Evolutionary conservation across 768 basidiomycete genomes (phyloP).

Genomic region (Dendrothele bispora): DNA sequence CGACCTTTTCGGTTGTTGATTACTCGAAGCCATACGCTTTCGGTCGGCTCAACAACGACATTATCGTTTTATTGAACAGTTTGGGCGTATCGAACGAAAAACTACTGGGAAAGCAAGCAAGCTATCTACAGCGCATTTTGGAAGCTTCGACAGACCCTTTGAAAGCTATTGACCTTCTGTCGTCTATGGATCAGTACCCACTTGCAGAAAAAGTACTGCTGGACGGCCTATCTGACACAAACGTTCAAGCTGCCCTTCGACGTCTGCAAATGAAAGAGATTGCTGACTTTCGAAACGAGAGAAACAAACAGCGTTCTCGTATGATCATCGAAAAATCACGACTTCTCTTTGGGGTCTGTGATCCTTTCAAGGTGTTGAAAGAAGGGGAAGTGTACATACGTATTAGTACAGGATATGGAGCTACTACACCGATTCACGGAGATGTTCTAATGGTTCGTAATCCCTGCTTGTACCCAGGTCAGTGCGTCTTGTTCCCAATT

Average conservation of each 20-base stretch:
- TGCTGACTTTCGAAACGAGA: conserved; percentile 45
- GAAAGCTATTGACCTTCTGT: conserved; percentile 57
- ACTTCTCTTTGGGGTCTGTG: conserved; percentile 65
- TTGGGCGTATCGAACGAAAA: conserved; percentile 59
- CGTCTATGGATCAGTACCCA: conserved; percentile 44
- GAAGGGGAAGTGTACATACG: conserved; percentile 68
- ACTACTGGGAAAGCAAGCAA: conserved; percentile 52
- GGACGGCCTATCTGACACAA: conserved; percentile 48
- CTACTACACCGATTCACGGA: conserved; percentile 54
- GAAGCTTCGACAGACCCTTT: conserved; percentile 46
- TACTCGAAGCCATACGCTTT: conserved; percentile 64
- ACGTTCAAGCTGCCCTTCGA: conserved; percentile 41
- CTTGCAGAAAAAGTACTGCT: conserved; percentile 53
- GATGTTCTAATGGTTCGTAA: conserved; percentile 68
- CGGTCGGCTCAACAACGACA: conserved; percentile 68
- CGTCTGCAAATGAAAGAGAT: conserved; percentile 50
- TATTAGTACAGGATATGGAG: conserved; percentile 52
- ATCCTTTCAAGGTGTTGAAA: conserved; percentile 59
- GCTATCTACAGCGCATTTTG: conserved; percentile 60
- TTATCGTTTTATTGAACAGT: conserved; percentile 64
- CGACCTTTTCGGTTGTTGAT: conserved; percentile 68
- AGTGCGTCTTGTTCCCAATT: conserved; percentile 8
- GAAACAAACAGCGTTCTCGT: conserved; percentile 50
- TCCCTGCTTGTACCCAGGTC: conserved; percentile 69
- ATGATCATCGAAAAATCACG: conserved; percentile 66